Conservation (phyloP, 2,329 filamentous ascomycete species). For the Onygena corvina region DNA sequence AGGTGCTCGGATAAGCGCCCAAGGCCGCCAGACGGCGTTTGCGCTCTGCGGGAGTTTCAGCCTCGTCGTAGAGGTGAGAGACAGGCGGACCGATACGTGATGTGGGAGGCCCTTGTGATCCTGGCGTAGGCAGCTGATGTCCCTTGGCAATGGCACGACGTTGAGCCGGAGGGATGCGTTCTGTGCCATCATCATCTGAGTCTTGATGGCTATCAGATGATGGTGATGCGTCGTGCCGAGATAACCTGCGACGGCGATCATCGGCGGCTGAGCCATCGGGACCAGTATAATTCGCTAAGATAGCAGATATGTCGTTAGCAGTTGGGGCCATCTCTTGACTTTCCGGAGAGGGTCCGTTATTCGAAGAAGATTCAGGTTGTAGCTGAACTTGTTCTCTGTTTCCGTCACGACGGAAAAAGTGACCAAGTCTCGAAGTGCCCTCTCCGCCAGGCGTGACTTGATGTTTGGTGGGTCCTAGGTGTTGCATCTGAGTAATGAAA, state of each 20-base stretch:
- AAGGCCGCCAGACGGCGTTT: constrained; percentile 36
- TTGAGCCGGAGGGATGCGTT: constrained; percentile 30
- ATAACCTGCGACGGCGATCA: constrained; percentile 27
- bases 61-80: constrained; percentile 26
- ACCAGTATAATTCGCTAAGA: constrained; percentile 28
- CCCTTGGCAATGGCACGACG: constrained; percentile 11
- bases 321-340: constrained; percentile 21
- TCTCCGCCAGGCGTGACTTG: too few species aligned
- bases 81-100: background rate
- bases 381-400: constrained; percentile 10
- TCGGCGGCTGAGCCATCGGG: constrained; percentile 27
- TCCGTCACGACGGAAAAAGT: constrained; percentile 9
- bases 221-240: background rate
- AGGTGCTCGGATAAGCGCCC: constrained; percentile 23
- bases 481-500: constrained; percentile 51
- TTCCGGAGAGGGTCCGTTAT: constrained; percentile 9
- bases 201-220: constrained; percentile 18
- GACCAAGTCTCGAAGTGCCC: constrained; percentile 24
- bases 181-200: constrained; percentile 35
- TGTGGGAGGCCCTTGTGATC: background rate
- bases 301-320: constrained; percentile 27
- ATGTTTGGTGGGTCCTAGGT: constrained; percentile 47
- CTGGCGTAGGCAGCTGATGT: background rate
- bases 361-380: constrained; percentile 18
- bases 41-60: constrained; percentile 33